These are phyloP conservation scores for Phytophthora ramorum DNA, from an alignment of 352 stramenopile genomes.

Conservation along the genomic window DNA sequence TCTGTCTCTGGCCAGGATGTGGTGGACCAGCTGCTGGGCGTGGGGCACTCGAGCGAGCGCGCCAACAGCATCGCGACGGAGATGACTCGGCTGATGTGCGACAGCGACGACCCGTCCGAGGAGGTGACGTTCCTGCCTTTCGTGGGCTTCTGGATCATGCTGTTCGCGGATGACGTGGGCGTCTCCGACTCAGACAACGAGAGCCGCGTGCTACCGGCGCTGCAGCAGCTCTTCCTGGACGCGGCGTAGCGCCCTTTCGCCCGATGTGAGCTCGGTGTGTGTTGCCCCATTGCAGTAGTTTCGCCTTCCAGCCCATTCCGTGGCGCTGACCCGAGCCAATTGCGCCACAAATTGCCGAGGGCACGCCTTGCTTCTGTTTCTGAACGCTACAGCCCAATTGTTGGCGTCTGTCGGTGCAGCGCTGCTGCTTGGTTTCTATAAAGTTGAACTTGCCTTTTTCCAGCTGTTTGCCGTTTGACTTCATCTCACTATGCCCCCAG, in stretches of 20 bases:
- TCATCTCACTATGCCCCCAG: constrained; percentile 1
- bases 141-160: constrained; percentile 59
- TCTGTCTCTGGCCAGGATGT: constrained; percentile 58
- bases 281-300: constrained; percentile 3
- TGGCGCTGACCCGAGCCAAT: constrained; percentile 1
- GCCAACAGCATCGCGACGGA: constrained; percentile 44
- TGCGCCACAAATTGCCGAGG: not conserved
- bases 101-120: constrained; percentile 52
- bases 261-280: too few species aligned
- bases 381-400: not conserved
- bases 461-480: constrained; percentile 4
- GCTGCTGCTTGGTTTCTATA: constrained; percentile 7
- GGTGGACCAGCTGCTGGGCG: constrained; percentile 46
- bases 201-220: constrained; percentile 32
- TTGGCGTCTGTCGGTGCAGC: not conserved
- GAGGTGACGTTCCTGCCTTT: constrained; percentile 64
- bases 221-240: constrained; percentile 52
- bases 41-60: constrained; percentile 40
- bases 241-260: not conserved
- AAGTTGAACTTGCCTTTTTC: constrained; percentile 28
- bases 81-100: constrained; percentile 52
- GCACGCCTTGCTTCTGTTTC: too few species aligned
- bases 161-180: constrained; percentile 47
- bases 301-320: constrained; percentile 3
- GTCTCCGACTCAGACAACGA: constrained; percentile 59